Evolutionary conservation across 495 filamentous ascomycete species (phyloP).

Genomic region (Aspergillus wentii): DNA sequence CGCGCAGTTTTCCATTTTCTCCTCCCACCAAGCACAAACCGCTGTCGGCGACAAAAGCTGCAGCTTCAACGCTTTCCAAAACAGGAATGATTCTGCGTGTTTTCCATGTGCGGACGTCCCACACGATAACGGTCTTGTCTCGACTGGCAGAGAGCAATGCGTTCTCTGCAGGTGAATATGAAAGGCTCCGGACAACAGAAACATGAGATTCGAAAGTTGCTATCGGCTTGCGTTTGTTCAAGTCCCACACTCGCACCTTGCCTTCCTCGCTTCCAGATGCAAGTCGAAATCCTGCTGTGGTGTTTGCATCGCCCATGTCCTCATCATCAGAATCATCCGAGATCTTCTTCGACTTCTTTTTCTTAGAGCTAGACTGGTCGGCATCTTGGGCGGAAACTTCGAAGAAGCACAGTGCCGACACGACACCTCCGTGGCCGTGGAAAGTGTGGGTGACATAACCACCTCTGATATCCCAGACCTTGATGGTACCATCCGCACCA

Average conservation of each 20-base stretch:
- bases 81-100: constrained; percentile 76
- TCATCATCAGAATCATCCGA: constrained; percentile 35
- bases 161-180: constrained; percentile 70
- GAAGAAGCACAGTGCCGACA: constrained; percentile 91
- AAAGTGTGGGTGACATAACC: constrained; percentile 95
- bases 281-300: constrained; percentile 61
- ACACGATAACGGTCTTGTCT: constrained; percentile 90
- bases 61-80: constrained; percentile 79
- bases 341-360: constrained; percentile 40
- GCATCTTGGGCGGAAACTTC: constrained; percentile 49
- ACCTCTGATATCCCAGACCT: constrained; percentile 92
- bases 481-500: constrained; percentile 84
- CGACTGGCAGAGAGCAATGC: constrained; percentile 80
- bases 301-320: constrained; percentile 31
- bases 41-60: constrained; percentile 69
- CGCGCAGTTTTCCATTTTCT: constrained; percentile 71
- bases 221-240: constrained; percentile 73
- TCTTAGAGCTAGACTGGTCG: constrained; percentile 19
- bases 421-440: constrained; percentile 81
- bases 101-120: constrained; percentile 84
- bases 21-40: constrained; percentile 76
- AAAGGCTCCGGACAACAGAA: constrained; percentile 80
- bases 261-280: constrained; percentile 92
- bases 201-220: constrained; percentile 86
- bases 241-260: constrained; percentile 84